Conservation (phyloP, 768 basidiomycete genomes). For the Phanerochaete sordida region DNA sequence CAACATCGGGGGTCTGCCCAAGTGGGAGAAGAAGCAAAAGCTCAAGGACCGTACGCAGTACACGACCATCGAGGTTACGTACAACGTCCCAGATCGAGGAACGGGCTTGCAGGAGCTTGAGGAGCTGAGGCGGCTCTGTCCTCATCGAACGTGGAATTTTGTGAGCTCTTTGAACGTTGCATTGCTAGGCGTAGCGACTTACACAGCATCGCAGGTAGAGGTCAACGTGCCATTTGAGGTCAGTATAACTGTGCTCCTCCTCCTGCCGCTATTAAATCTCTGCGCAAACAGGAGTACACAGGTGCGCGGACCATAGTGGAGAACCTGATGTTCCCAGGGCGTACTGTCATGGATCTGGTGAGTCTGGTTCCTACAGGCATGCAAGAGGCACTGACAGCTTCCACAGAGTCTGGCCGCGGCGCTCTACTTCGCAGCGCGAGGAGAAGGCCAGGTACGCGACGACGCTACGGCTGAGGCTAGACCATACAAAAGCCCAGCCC, state of each 20-base stretch:
- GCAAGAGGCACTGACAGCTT: neutral
- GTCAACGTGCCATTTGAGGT: conserved; percentile 82
- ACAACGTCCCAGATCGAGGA: conserved; percentile 85
- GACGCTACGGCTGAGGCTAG: conserved; percentile 31
- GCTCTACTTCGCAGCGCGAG: conserved; percentile 89
- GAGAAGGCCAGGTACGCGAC: conserved; percentile 55
- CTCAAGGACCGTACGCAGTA: conserved; percentile 23
- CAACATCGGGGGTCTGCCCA: conserved; percentile 41
- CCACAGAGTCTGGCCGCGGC: conserved; percentile 85
- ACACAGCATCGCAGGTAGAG: conserved; percentile 55
- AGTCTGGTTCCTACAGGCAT: neutral
- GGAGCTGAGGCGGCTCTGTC: conserved; percentile 75
- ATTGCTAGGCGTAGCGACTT: conserved; percentile 2
- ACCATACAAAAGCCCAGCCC: conserved; percentile 69
- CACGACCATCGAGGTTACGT: conserved; percentile 31
- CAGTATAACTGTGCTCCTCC: conserved; percentile 14
- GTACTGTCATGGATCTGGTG: conserved; percentile 91
- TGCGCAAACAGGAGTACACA: conserved; percentile 57
- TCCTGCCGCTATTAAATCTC: neutral
- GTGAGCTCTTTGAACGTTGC: conserved; percentile 36
- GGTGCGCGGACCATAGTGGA: conserved; percentile 52
- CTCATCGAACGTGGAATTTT: conserved; percentile 85
- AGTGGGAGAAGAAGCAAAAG: conserved; percentile 38
- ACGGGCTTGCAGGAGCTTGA: conserved; percentile 76
- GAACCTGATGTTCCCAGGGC: conserved; percentile 71